Base-by-base conservation (phyloP, 768 basidiomycete genomes). In the Hygrocybe coccinea region DNA sequence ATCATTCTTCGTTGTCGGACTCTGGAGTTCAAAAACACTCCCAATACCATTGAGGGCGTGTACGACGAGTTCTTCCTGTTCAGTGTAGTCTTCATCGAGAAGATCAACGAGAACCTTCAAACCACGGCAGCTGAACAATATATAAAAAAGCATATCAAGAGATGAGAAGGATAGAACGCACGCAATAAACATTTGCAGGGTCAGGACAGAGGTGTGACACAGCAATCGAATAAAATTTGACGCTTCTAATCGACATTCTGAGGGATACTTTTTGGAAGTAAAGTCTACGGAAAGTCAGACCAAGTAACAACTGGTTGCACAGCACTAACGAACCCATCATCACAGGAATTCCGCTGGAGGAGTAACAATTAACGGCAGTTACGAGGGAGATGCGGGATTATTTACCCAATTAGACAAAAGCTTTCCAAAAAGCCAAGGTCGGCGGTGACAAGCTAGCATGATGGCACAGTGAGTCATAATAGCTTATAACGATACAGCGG, bases 101-200 rank as follows among this genome's bases (percentile, higher is more conserved):
- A 98, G 86, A 62, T 98, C 94, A 3, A 98, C 95, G 0, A 99
- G 80, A 25, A 95, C 90, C 64, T 90, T 89, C 52, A 99, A 77
- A 4, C 97, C 97, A 19, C 95, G 94, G 66, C 95, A 99, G 15
- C 91, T 95, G 58, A 1, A 48, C 4, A 9, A 34, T 14, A 15
- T 38, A 21, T 37, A n/a, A 29, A 35, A 6, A 25, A 15, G 15
- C 24, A 17, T 29, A 15, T 17, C 22, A 9, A 46, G 39, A 15
- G n/a, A 17, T 35, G 15, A 6, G 14, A 29, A 37, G 34, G 12
- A n/a, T 34, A n/a, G n/a, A 21, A 83, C 91, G 56, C 66, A 94
- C 92, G 93, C 90, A 59, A 98, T 97, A 73, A 98, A 97, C 95
- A 97, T 98, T 66, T 98, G 95, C 37, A 98, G 73, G 1, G 95